Base-by-base conservation (phyloP, 768 basidiomycete genomes). In the Dentipellis fragilis region DNA sequence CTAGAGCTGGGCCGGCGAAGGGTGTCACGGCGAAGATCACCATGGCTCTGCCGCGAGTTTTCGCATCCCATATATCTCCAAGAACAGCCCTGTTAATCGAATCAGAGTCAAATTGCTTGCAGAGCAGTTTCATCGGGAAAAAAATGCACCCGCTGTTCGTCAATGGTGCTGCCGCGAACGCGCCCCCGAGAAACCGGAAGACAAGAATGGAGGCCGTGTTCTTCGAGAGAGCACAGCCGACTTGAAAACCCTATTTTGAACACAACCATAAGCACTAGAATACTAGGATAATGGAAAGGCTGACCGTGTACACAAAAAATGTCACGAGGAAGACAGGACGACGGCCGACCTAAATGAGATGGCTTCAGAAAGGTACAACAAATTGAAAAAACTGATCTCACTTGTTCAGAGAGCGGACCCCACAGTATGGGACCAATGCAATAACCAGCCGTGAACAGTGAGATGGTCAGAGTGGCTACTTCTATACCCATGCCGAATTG, bases 91-190 rank as follows among this genome's bases (percentile, higher is more conserved):
- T 77, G 54, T n/a, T 21, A 37, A 49, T 54, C 12, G 19, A 56
- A 19, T 10, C 14, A 52, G 42, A 35, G 48, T 39, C 54, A 49
- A 9, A 54, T 36, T 10, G 51, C 22, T n/a, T 12, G 3, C 53
- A n/a, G 21, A 6, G 36, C 40, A n/a, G 17, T 42, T 48, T 14
- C n/a, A 11, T 23, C 37, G 14, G 5, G 19, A 10, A 45, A 12
- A 1, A 9, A 4, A 49, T 72, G 10, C 62, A 84, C 81, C 83
- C 86, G 55, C 80, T 77, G 68, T 87, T 86, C 6, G 85, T 78
- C 45, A 87, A 62, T 1, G 86, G 87, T 22, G 81, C 77, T 14
- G 83, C 78, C n/a, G 85, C 85, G 60, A 86, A 88, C 1, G 72
- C 70, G 12, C 88, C 87, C 1, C 81, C 78, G 14, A 89, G 65